A percentile compares a stretch with the other conserved stretches of the same genome.
These are phyloP conservation scores for Neophaeococcomyces aloes DNA, from an alignment of 2,329 filamentous ascomycete species.

Conservation along the genomic window DNA sequence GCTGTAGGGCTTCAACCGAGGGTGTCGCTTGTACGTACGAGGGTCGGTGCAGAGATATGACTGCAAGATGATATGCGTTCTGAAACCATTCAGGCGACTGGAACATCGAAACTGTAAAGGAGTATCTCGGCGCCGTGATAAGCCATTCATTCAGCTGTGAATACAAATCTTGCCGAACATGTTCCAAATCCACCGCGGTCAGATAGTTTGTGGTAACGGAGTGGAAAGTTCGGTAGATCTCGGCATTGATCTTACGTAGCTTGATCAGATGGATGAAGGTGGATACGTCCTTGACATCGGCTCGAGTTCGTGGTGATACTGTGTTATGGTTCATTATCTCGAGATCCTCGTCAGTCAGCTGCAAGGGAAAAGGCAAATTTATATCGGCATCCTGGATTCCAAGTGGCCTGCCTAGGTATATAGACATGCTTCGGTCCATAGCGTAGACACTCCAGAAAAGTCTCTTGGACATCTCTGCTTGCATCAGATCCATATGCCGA, in stretches of 20 bases:
- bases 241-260: slow-evolving; percentile 21
- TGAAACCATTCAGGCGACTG: slow-evolving; percentile 25
- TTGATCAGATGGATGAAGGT: slow-evolving; percentile 23
- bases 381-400: slow-evolving; percentile 22
- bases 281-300: slow-evolving; percentile 15
- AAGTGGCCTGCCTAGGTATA: slow-evolving; percentile 22
- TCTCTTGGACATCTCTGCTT: slow-evolving; percentile 22
- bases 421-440: slow-evolving; percentile 22
- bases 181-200: background rate
- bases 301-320: background rate
- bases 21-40: slow-evolving; percentile 20
- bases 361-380: slow-evolving; percentile 18
- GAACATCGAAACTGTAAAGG: slow-evolving; percentile 18
- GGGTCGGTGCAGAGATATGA: slow-evolving; percentile 21
- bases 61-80: slow-evolving; percentile 23
- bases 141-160: slow-evolving; percentile 21
- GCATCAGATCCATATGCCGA: slow-evolving; percentile 7
- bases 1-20: slow-evolving; percentile 2
- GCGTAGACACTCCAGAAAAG: slow-evolving; percentile 26
- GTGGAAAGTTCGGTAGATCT: slow-evolving; percentile 19
- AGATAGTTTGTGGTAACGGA: slow-evolving; percentile 10
- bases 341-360: slow-evolving; percentile 14
- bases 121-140: slow-evolving; percentile 21
- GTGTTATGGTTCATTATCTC: slow-evolving; percentile 4
- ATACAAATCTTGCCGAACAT: slow-evolving; percentile 5